phyloP scores from a whole-genome alignment of 768 basidiomycete genomes.

The Amanita phalloides region DNA sequence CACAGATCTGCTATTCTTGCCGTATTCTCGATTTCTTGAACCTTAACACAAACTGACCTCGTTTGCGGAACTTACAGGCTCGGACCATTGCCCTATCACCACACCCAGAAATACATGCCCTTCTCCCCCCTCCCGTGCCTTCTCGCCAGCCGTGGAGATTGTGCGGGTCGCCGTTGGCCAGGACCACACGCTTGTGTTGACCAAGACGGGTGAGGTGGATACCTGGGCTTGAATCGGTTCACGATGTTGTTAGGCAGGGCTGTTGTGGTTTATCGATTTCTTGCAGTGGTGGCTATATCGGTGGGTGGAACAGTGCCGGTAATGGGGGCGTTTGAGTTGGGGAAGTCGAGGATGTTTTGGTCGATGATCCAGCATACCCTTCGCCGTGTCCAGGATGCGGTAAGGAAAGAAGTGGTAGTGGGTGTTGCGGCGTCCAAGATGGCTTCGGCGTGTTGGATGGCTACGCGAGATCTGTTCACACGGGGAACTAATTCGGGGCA shows the following conservation, averaged over 20 bases:
- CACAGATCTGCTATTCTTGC: too few species aligned
- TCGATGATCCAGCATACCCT: slow-evolving; percentile 71
- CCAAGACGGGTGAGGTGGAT: slow-evolving; percentile 68
- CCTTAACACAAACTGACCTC: too few species aligned
- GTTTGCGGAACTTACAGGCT: slow-evolving; percentile 31
- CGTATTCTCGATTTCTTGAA: too few species aligned
- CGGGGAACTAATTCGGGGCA: slow-evolving; percentile 96
- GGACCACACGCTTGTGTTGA: slow-evolving; percentile 88
- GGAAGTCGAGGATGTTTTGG: not conserved
- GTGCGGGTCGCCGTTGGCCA: slow-evolving; percentile 74
- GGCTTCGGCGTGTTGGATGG: slow-evolving; percentile 86
- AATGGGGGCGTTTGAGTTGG: not conserved
- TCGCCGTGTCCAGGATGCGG: slow-evolving; percentile 57
- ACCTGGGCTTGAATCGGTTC: slow-evolving; percentile 88
- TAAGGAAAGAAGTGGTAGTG: slow-evolving; percentile 68
- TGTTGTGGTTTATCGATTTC: not conserved
- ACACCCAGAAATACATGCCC: slow-evolving; percentile 75
- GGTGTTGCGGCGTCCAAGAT: slow-evolving; percentile 84
- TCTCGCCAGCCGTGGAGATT: slow-evolving; percentile 38
- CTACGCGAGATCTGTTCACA: slow-evolving; percentile 49
- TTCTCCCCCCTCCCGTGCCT: slow-evolving; percentile 37
- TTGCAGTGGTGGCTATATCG: not conserved
- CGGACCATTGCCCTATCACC: not conserved
- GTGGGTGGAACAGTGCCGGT: not conserved
- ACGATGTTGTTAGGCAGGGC: slow-evolving; percentile 52